Percentiles rank a stretch among this genome's conserved stretches.
Conservation (phyloP, 768 basidiomycete species). For the Auricularia cornea region DNA sequence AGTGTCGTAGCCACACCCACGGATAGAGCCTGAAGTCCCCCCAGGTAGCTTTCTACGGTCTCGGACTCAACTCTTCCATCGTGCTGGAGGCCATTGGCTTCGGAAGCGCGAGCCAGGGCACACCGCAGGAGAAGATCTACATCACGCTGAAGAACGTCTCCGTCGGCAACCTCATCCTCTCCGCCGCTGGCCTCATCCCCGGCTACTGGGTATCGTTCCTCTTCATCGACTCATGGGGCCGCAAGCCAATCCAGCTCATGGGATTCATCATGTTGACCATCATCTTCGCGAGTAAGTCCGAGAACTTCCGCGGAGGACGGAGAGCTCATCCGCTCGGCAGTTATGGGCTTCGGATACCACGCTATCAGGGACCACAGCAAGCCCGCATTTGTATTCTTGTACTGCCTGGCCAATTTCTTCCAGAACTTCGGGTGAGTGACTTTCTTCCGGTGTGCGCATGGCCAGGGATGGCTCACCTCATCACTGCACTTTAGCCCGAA, state of each 20-base stretch:
- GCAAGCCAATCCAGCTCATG: slow-evolving; percentile 75
- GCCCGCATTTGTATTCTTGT: slow-evolving; percentile 71
- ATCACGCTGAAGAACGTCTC: slow-evolving; percentile 53
- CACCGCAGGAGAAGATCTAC: slow-evolving; percentile 30
- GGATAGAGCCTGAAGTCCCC: neutral
- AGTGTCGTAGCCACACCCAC: slow-evolving; percentile 17
- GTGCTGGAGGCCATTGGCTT: slow-evolving; percentile 43
- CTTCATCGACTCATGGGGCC: slow-evolving; percentile 69
- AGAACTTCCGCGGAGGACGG: no score
- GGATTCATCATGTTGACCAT: slow-evolving; percentile 62
- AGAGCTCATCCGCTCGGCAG: no score
- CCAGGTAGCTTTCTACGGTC: slow-evolving; percentile 80
- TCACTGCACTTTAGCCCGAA: slow-evolving; percentile 39
- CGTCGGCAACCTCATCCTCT: slow-evolving; percentile 69
- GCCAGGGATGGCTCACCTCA: no score
- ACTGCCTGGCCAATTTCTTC: slow-evolving; percentile 85
- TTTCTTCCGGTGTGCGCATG: no score
- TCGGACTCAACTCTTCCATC: slow-evolving; percentile 74
- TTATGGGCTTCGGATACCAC: slow-evolving; percentile 57
- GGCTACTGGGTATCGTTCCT: slow-evolving; percentile 62
- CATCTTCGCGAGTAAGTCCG: slow-evolving; percentile 35
- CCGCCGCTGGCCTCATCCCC: slow-evolving; percentile 72
- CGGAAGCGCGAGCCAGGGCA: slow-evolving; percentile 13
- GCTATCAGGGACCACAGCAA: slow-evolving; percentile 36
- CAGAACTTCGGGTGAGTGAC: slow-evolving; percentile 56